Percentiles rank a stretch among this genome's conserved stretches.
Evolutionary conservation across 2,329 filamentous ascomycete genomes (phyloP).

Genomic region (Aureobasidium subglaciale): DNA sequence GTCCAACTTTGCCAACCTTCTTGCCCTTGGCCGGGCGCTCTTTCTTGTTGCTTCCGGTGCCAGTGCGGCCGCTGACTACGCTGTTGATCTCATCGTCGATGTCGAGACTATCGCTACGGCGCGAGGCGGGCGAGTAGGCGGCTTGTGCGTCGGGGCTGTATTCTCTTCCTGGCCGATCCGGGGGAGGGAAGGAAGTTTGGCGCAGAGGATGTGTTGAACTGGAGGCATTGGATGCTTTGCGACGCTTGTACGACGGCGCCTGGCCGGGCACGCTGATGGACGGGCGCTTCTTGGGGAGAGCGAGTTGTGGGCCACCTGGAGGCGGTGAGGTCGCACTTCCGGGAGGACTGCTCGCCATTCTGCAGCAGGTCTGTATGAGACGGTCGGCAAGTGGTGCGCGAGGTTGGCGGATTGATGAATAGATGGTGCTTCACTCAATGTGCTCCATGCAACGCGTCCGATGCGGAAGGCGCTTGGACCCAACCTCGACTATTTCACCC

Average conservation of each 20-base stretch:
- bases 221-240: conserved; percentile 61
- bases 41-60: background rate
- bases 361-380: background rate
- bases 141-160: conserved; percentile 17
- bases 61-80: conserved; percentile 22
- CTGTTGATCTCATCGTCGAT: conserved; percentile 30
- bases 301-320: conserved; percentile 18
- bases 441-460: conserved; percentile 2
- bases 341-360: conserved; percentile 17
- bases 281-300: conserved; percentile 57
- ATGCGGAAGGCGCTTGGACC: conserved; percentile 12
- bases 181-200: conserved; percentile 71
- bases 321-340: conserved; percentile 16
- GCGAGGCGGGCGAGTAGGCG: conserved; percentile 12
- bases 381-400: background rate
- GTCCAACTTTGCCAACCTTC: conserved; percentile 16
- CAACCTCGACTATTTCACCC: background rate
- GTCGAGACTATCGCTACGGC: conserved; percentile 20
- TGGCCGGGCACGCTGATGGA: conserved; percentile 46
- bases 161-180: conserved; percentile 28
- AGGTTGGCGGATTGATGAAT: background rate
- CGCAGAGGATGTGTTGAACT: conserved; percentile 62
- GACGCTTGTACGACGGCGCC: conserved; percentile 49
- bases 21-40: conserved; percentile 35
- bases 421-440: background rate